These are phyloP conservation scores for Panus rudis DNA, from an alignment of 768 basidiomycete genomes.

Conservation along the genomic window DNA sequence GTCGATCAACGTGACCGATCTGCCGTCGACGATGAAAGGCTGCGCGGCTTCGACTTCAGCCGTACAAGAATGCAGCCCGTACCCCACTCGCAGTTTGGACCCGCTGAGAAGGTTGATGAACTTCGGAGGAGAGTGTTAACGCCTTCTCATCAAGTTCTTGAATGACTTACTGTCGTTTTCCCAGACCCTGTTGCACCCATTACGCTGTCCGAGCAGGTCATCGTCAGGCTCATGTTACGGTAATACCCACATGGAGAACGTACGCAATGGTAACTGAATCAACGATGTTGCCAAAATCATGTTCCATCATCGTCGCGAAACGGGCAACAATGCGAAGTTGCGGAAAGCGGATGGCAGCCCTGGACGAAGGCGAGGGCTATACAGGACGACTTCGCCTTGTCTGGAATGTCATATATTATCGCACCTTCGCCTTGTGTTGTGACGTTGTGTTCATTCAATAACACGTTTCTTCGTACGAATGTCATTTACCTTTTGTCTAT, in stretches of 20 bases:
- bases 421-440: no score
- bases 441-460: no score
- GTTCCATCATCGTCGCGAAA: no score
- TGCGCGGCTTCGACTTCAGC: conserved; percentile 8
- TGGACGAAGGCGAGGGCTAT: no score
- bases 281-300: no score
- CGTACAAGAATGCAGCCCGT: conserved; percentile 16
- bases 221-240: not conserved
- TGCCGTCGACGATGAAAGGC: conserved; percentile 11
- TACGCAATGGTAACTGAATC: conserved; percentile 10
- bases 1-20: conserved; percentile 14
- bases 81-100: conserved; percentile 11
- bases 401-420: no score
- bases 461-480: no score
- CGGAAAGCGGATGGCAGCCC: no score
- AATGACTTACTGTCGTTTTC: conserved; percentile 14
- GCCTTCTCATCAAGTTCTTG: not conserved
- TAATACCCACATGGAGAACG: not conserved
- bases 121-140: not conserved
- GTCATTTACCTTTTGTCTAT: no score
- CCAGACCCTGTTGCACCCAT: conserved; percentile 19
- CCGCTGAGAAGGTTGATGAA: conserved; percentile 19
- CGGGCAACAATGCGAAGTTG: no score
- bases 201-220: conserved; percentile 7
- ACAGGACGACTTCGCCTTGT: no score